Evolutionary conservation across 31 red algal species (phyloP).

Genomic region (Asparagopsis taxiformis): DNA sequence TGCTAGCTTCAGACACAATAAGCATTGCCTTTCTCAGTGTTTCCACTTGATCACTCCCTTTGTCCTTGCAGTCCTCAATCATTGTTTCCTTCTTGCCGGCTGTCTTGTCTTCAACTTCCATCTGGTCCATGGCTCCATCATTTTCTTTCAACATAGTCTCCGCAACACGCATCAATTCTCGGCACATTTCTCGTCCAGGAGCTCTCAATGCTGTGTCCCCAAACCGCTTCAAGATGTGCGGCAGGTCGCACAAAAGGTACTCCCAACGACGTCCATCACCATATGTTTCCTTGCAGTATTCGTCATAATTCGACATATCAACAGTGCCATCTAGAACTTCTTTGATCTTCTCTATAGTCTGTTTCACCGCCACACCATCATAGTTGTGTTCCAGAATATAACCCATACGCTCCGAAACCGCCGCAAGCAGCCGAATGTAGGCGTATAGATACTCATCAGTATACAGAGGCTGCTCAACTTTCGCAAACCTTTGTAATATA

Average conservation of each 20-base stretch:
- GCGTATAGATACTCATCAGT: conserved; percentile 45
- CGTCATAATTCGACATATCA: conserved; percentile 12
- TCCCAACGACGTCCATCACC: conserved; percentile 27
- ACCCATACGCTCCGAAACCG: conserved; percentile 23
- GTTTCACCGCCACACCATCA: conserved; percentile 12
- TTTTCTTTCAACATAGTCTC: background rate
- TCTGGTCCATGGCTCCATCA: background rate
- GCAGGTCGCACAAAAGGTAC: conserved; percentile 24
- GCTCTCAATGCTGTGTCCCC: conserved; percentile 15
- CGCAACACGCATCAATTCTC: background rate
- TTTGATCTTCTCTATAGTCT: conserved; percentile 13
- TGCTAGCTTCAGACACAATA: background rate
- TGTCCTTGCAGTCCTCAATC: background rate
- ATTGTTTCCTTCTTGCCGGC: background rate
- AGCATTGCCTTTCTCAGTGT: background rate
- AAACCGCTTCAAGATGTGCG: conserved; percentile 28
- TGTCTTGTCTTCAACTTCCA: conserved; percentile 4
- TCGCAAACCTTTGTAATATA: conserved; percentile 12
- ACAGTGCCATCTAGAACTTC: conserved; percentile 31
- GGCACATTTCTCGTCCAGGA: background rate
- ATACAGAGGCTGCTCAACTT: conserved; percentile 7
- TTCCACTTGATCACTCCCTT: background rate
- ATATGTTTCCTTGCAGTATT: conserved; percentile 38
- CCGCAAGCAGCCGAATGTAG: conserved; percentile 51
- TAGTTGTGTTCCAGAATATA: conserved; percentile 28